A percentile compares a stretch with the other conserved stretches of the same genome.
Evolutionary conservation across 441 rosid species (phyloP).

Genomic region (Dalechampia spathulata): DNA sequence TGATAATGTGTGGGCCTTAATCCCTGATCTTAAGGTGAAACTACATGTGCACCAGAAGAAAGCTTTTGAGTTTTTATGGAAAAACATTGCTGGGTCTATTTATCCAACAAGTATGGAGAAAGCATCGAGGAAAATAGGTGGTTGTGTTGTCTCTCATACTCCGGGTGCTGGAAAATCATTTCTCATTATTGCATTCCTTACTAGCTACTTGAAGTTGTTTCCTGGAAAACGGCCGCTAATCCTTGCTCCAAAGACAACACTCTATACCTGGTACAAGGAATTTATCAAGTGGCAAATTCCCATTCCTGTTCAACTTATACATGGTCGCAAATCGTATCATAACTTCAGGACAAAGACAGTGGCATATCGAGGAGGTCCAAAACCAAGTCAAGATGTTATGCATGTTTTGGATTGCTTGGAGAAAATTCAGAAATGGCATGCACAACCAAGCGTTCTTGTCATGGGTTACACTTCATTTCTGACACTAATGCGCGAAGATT

Average conservation of each 20-base stretch:
- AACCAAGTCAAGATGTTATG: slow-evolving; percentile 77
- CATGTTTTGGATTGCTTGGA: slow-evolving; percentile 92
- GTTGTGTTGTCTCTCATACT: slow-evolving; percentile 88
- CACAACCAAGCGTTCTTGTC: slow-evolving; percentile 83
- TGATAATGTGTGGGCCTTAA: slow-evolving; percentile 75
- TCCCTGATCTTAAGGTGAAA: slow-evolving; percentile 61
- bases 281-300: slow-evolving; percentile 91
- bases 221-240: slow-evolving; percentile 82
- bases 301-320: slow-evolving; percentile 78
- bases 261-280: slow-evolving; percentile 96
- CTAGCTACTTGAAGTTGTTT: slow-evolving; percentile 81
- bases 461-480: slow-evolving; percentile 95
- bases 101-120: slow-evolving; percentile 53
- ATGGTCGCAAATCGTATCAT: slow-evolving; percentile 68
- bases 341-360: slow-evolving; percentile 31
- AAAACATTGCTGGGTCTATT: slow-evolving; percentile 67
- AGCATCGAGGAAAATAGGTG: slow-evolving; percentile 50
- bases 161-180: slow-evolving; percentile 97
- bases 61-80: slow-evolving; percentile 93
- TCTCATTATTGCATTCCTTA: slow-evolving; percentile 83
- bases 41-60: slow-evolving; percentile 69
- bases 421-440: slow-evolving; percentile 92
- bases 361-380: slow-evolving; percentile 43
- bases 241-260: slow-evolving; percentile 93
- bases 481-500: slow-evolving; percentile 82